These are phyloP conservation scores for Penicillium hordei DNA, from an alignment of 2,329 filamentous ascomycete species.

Conservation along the genomic window DNA sequence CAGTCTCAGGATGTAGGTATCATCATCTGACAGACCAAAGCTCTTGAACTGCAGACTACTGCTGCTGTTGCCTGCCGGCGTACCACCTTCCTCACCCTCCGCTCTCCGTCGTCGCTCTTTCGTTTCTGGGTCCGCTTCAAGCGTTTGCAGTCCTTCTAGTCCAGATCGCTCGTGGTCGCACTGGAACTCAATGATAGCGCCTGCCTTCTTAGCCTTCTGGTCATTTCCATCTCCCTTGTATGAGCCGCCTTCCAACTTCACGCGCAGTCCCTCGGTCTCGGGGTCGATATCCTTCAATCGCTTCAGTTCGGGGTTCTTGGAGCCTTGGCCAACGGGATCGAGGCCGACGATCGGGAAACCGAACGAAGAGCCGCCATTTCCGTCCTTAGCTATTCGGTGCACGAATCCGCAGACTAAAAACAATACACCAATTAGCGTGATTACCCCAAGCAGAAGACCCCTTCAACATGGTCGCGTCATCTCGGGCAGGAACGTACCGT, in stretches of 20 bases:
- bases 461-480: not conserved
- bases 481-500: conserved; percentile 29
- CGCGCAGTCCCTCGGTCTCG: conserved; percentile 67
- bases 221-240: conserved; percentile 51
- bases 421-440: not conserved
- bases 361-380: conserved; percentile 52
- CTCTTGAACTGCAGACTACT: conserved; percentile 75
- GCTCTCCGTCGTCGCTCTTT: conserved; percentile 11
- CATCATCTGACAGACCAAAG: conserved; percentile 62
- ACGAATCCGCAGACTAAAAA: conserved; percentile 71
- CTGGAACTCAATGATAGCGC: conserved; percentile 77
- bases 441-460: not conserved
- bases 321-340: conserved; percentile 53
- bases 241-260: conserved; percentile 64
- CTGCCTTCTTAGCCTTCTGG: conserved; percentile 57
- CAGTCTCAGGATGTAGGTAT: conserved; percentile 66
- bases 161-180: conserved; percentile 74
- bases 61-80: conserved; percentile 38
- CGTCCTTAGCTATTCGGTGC: conserved; percentile 52
- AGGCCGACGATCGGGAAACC: conserved; percentile 75
- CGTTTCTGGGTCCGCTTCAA: conserved; percentile 17
- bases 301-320: conserved; percentile 61
- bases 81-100: conserved; percentile 19
- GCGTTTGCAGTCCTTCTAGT: conserved; percentile 55
- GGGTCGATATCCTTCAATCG: conserved; percentile 67